Percentiles rank a stretch among this genome's conserved stretches.
Conservation (phyloP, 1,139 yeast species). For the Hemisphaericaspora subhashii region DNA sequence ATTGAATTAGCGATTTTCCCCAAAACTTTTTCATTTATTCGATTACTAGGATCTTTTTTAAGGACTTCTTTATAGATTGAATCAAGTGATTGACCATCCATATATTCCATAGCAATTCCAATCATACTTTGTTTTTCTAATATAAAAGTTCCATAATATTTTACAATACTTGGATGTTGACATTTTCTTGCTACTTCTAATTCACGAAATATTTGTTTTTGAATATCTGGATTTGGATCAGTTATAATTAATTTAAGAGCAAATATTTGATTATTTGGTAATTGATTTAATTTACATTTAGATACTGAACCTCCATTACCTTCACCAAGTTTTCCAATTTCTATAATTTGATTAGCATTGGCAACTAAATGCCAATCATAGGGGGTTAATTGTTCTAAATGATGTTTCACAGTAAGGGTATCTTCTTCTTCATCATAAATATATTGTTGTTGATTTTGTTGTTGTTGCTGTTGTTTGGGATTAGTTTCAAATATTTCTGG, state of each 20-base stretch:
- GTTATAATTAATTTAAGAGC: conserved; percentile 81
- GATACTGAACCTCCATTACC: conserved; percentile 93
- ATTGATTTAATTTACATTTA: conserved; percentile 47
- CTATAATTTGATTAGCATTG: conserved; percentile 35
- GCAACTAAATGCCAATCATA: conserved; percentile 76
- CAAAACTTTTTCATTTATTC: conserved; percentile 88
- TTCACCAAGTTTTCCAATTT: conserved; percentile 74
- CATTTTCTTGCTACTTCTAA: conserved; percentile 83
- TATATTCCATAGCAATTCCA: conserved; percentile 91
- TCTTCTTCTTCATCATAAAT: conserved; percentile 11
- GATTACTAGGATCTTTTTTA: conserved; percentile 65
- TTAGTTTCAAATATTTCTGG: not conserved
- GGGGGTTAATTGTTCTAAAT: conserved; percentile 63
- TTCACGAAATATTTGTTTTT: conserved; percentile 82
- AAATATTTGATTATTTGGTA: conserved; percentile 53
- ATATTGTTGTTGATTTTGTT: conserved; percentile 10
- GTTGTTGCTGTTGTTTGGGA: not conserved
- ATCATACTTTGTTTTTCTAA: conserved; percentile 74
- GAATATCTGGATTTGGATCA: conserved; percentile 81
- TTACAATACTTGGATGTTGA: conserved; percentile 79
- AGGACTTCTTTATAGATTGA: conserved; percentile 75
- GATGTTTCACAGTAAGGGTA: conserved; percentile 13
- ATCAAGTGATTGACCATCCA: conserved; percentile 91
- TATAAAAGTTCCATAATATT: conserved; percentile 88
- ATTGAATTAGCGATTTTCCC: conserved; percentile 90